phyloP scores from a whole-genome alignment of 805 yeast genomes.

The Blastobotrys muscicola region DNA sequence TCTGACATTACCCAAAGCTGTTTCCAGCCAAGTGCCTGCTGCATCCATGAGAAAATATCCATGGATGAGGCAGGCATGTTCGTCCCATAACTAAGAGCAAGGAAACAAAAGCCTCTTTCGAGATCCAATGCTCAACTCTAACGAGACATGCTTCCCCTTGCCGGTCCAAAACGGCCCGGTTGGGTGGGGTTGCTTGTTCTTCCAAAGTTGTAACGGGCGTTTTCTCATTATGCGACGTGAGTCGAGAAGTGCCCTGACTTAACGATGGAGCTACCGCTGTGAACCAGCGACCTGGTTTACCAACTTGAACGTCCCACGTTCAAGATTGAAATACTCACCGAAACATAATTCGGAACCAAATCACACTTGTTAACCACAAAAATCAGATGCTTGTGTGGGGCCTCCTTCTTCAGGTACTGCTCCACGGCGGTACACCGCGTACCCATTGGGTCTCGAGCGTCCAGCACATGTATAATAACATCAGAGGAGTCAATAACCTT shows the following conservation, averaged over 20 bases:
- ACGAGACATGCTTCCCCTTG: slow-evolving; percentile 43
- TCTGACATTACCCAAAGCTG: background rate
- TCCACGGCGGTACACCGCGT: slow-evolving; percentile 92
- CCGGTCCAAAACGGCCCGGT: slow-evolving; percentile 41
- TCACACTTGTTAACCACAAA: slow-evolving; percentile 95
- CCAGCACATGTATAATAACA: slow-evolving; percentile 91
- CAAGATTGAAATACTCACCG: slow-evolving; percentile 57
- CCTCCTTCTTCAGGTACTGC: slow-evolving; percentile 84
- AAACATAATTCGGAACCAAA: slow-evolving; percentile 98
- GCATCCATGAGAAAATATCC: background rate
- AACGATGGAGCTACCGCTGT: slow-evolving; percentile 53
- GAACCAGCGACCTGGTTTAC: too few species aligned
- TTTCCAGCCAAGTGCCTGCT: background rate
- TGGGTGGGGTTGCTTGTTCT: slow-evolving; percentile 57
- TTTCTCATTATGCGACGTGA: slow-evolving; percentile 35
- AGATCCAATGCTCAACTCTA: slow-evolving; percentile 64
- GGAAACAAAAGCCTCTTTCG: slow-evolving; percentile 20
- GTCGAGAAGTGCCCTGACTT: slow-evolving; percentile 31
- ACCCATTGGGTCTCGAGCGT: slow-evolving; percentile 96
- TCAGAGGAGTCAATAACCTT: slow-evolving; percentile 97
- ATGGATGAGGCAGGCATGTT: slow-evolving; percentile 37
- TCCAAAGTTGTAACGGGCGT: slow-evolving; percentile 98
- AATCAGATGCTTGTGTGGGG: slow-evolving; percentile 92
- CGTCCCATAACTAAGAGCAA: slow-evolving; percentile 84
- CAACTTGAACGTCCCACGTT: too few species aligned